These are phyloP conservation scores for Poronia punctata DNA, from an alignment of 495 filamentous ascomycete genomes.

Conservation along the genomic window DNA sequence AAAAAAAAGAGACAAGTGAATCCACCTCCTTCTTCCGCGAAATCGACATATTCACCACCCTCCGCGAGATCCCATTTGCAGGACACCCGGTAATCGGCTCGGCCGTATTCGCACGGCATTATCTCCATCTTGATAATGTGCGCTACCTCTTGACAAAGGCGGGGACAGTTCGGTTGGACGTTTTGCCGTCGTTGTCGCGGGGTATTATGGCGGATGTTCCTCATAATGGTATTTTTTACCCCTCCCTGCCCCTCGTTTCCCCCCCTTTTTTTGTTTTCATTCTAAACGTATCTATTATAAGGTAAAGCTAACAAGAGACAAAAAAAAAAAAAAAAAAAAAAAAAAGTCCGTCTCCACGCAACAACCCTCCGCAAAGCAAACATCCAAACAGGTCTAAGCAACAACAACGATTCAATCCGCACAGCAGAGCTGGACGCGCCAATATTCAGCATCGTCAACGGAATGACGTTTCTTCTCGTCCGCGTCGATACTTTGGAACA, in stretches of 20 bases:
- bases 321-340: no score
- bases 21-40: constrained; percentile 19
- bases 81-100: constrained; percentile 75
- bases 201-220: constrained; percentile 51
- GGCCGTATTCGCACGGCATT: constrained; percentile 44
- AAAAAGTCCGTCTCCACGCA: no score
- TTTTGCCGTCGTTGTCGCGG: constrained; percentile 1
- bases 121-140: constrained; percentile 17
- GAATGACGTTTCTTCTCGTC: constrained; percentile 59
- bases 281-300: no score
- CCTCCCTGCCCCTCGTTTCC: no score
- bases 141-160: constrained; percentile 53
- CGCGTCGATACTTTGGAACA: constrained; percentile 40
- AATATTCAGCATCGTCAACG: constrained; percentile 58
- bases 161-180: constrained; percentile 39
- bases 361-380: no score
- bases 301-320: no score
- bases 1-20: neutral
- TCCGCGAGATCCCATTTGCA: constrained; percentile 62
- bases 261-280: no score
- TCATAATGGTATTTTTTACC: no score
- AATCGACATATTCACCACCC: constrained; percentile 66
- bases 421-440: constrained; percentile 34
- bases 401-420: no score
- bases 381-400: no score